Base-by-base conservation (phyloP, 139 green algal species). In the Eudorina sp. region DNA sequence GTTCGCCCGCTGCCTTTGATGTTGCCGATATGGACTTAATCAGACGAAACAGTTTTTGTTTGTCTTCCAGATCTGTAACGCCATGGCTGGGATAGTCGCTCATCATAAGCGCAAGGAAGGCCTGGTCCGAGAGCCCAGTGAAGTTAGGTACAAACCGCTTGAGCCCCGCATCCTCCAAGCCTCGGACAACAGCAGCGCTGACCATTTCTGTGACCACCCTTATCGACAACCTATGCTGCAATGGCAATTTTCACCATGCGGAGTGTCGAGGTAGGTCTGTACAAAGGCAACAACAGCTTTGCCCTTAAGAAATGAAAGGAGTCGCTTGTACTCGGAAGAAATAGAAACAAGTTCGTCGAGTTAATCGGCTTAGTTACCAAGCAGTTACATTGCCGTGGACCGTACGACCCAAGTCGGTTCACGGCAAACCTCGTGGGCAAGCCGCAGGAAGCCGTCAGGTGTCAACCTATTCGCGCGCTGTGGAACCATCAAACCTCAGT, bases 21-120 rank as follows among this genome's bases (percentile, higher is more conserved):
- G 73, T 6, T 9, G 45, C 68, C 38, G 55, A 23, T 18, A 78
- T 43, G 13, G 70, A 43, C 18, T 96, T 95, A 29, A 97, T 94
- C 7, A 97, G 85, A 0, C 94, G 86, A 74, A 97, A 98, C 0
- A 98, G 91, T 48, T 74, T 74, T 73, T 97, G 95, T 82, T 97
- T 98, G 86, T 98, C 95, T 34, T 94, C 87, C 73, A 97, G 91
- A n/a, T 95, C 92, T 1, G 83, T 81, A 3, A 98, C 85, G 4
- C 96, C 96, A 72, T 93, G 96, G 23, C 84, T 88, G 1, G 85
- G 90, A 72, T 96, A 98, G 73, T 98, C 95, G 76, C 92, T 90
- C 93, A 96, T 96, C 81, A 94, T 80, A 48, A 96, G 82, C 11
- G 53, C 70, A 4, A 92, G 27, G 75, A 96, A 96, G 0, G 34